Conservation (phyloP, 345 rosid species). For the Camelina sativa region DNA sequence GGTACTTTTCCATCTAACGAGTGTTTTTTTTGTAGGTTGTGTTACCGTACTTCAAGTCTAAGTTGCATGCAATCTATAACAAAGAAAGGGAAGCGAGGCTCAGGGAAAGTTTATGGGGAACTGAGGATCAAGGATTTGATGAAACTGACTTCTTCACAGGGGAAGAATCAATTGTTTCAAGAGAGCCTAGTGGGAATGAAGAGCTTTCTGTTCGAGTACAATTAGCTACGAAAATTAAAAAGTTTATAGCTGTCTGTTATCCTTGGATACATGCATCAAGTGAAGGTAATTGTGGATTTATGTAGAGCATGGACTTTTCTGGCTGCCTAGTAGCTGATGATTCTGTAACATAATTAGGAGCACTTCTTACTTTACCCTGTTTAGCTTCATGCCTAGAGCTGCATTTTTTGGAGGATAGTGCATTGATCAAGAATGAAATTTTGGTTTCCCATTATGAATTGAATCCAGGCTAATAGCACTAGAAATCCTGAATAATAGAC, state of each 20-base stretch:
- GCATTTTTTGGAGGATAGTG: not conserved
- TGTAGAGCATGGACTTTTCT: slow-evolving; percentile 2
- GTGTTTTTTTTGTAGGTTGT: slow-evolving; percentile 66
- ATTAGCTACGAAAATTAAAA: slow-evolving; percentile 65
- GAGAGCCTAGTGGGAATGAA: slow-evolving; percentile 46
- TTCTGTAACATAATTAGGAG: slow-evolving; percentile 7
- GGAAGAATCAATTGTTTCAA: slow-evolving; percentile 55
- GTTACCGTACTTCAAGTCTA: slow-evolving; percentile 88
- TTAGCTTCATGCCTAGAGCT: slow-evolving; percentile 18
- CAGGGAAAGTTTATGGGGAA: slow-evolving; percentile 95
- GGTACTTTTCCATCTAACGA: not conserved
- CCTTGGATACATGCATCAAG: slow-evolving; percentile 94
- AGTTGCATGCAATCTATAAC: slow-evolving; percentile 81
- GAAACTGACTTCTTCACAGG: slow-evolving; percentile 56
- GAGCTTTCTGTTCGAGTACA: slow-evolving; percentile 63
- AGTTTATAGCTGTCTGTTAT: slow-evolving; percentile 76
- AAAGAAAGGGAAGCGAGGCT: slow-evolving; percentile 97
- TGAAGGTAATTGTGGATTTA: slow-evolving; percentile 64
- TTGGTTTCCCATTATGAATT: not conserved
- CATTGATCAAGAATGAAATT: not conserved
- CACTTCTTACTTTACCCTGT: slow-evolving; percentile 15
- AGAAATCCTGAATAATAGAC: not conserved
- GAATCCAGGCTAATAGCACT: not conserved
- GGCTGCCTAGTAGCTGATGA: slow-evolving; percentile 21
- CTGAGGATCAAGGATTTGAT: slow-evolving; percentile 66